These are phyloP conservation scores for Diaporthe humulicola DNA, from an alignment of 2,329 filamentous ascomycete genomes.

Conservation along the genomic window DNA sequence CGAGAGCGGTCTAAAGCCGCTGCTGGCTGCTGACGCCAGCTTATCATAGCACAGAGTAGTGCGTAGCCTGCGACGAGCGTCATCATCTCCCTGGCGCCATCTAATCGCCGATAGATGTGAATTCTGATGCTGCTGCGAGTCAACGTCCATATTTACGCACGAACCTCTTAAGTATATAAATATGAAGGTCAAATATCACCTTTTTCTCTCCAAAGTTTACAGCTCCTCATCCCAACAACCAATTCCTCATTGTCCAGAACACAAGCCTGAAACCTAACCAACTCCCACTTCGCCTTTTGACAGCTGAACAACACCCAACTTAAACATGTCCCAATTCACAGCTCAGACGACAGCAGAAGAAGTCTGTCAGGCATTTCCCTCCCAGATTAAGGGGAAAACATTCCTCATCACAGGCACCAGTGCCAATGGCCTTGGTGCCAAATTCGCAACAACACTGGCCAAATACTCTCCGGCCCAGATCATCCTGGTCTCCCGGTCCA, in stretches of 20 bases:
- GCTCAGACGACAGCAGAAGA: slow-evolving; percentile 32
- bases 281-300: too few species aligned
- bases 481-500: slow-evolving; percentile 41
- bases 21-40: slow-evolving; percentile 28
- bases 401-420: slow-evolving; percentile 43
- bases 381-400: slow-evolving; percentile 33
- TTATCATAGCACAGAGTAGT: too few species aligned
- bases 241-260: not conserved
- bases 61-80: not conserved
- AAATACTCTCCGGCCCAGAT: slow-evolving; percentile 37
- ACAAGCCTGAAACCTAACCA: not conserved
- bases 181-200: not conserved
- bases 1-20: not conserved
- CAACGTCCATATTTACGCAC: not conserved
- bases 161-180: not conserved
- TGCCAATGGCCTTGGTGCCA: slow-evolving; percentile 39
- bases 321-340: slow-evolving; percentile 36
- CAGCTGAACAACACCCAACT: not conserved
- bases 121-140: not conserved
- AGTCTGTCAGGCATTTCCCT: slow-evolving; percentile 27
- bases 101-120: not conserved
- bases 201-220: not conserved
- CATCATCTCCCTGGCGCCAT: not conserved
- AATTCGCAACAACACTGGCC: slow-evolving; percentile 39
- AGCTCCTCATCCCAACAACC: not conserved